Percentiles rank a stretch among this genome's conserved stretches.
These are phyloP conservation scores for Castanea sativa DNA, from an alignment of 306 rosid genomes.

Conservation along the genomic window DNA sequence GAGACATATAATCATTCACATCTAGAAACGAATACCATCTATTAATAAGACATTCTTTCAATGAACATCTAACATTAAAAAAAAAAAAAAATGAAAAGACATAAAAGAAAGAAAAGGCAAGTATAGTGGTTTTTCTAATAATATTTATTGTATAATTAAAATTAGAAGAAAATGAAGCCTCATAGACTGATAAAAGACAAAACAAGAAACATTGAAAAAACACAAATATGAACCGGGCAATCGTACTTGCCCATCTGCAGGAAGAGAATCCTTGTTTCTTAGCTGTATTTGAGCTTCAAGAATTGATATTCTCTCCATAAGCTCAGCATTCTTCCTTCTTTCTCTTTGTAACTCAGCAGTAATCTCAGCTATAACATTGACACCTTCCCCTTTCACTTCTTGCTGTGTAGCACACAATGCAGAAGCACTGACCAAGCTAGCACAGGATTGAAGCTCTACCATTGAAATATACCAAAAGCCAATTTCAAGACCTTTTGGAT, in stretches of 20 bases:
- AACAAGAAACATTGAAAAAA: background rate
- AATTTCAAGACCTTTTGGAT: slow-evolving; percentile 10
- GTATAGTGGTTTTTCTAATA: background rate
- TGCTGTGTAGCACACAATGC: slow-evolving; percentile 52
- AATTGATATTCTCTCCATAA: slow-evolving; percentile 63
- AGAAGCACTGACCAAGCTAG: slow-evolving; percentile 52
- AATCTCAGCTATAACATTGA: slow-evolving; percentile 48
- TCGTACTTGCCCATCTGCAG: slow-evolving; percentile 40
- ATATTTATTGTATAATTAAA: background rate
- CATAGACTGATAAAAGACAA: background rate
- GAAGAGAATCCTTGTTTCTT: slow-evolving; percentile 37
- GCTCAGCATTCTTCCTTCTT: slow-evolving; percentile 67
- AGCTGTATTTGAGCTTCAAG: slow-evolving; percentile 79
- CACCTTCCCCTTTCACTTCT: slow-evolving; percentile 52
- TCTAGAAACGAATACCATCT: background rate
- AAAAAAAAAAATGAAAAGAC: background rate
- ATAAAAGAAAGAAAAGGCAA: background rate
- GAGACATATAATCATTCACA: background rate
- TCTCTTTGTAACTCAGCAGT: slow-evolving; percentile 70
- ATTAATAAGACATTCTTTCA: background rate
- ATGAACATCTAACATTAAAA: background rate
- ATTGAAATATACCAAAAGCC: slow-evolving; percentile 23
- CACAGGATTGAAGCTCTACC: slow-evolving; percentile 67
- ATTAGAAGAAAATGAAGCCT: background rate
- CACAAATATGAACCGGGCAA: slow-evolving; percentile 4